Evolutionary conservation across 2,329 filamentous ascomycete genomes (phyloP).

Genomic region (Trichoderma oligosporum): DNA sequence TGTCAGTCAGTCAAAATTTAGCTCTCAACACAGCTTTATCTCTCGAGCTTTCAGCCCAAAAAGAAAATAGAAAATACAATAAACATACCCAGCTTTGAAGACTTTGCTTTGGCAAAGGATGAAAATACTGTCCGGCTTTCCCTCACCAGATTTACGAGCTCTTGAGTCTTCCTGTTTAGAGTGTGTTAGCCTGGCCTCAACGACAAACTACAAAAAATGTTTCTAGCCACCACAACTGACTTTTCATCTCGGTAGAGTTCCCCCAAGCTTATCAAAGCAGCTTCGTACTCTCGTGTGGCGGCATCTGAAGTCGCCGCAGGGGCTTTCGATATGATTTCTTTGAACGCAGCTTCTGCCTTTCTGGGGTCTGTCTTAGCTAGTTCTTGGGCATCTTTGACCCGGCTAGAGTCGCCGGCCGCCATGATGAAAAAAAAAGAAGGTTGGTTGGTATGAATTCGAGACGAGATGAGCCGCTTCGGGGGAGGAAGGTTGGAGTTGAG

Average conservation of each 20-base stretch:
- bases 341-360: conserved; percentile 84
- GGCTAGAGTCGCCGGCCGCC: conserved; percentile 56
- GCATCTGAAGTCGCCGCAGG: conserved; percentile 79
- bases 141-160: conserved; percentile 84
- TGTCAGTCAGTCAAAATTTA: background rate
- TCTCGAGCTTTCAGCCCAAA: background rate
- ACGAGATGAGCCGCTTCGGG: conserved; percentile 6
- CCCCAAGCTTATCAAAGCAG: conserved; percentile 80
- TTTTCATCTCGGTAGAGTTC: conserved; percentile 89
- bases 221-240: conserved; percentile 44
- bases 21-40: background rate
- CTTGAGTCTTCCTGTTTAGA: conserved; percentile 65
- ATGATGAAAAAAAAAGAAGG: conserved; percentile 37
- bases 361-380: conserved; percentile 73
- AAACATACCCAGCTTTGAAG: conserved; percentile 83
- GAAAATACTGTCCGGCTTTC: conserved; percentile 88
- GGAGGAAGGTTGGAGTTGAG: no score
- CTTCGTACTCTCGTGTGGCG: conserved; percentile 87
- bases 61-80: no score
- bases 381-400: conserved; percentile 86
- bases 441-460: background rate
- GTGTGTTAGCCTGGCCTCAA: background rate
- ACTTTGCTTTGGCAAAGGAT: conserved; percentile 98
- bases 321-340: conserved; percentile 80
- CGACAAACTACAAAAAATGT: background rate